These are phyloP conservation scores for Phytophthora sp. DNA, from an alignment of 352 stramenopile genomes.

Conservation along the genomic window DNA sequence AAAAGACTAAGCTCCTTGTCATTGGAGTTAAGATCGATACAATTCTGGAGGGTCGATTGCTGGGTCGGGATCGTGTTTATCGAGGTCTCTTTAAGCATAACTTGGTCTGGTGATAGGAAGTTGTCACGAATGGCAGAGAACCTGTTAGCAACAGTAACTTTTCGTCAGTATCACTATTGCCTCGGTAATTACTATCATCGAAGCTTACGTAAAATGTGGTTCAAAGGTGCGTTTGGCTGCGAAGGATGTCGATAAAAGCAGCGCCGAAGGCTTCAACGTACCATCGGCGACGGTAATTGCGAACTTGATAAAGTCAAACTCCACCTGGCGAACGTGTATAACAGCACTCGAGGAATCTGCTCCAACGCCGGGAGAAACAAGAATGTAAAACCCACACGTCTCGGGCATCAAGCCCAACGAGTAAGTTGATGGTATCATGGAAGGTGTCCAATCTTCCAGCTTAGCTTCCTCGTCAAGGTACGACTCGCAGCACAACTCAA, in stretches of 20 bases:
- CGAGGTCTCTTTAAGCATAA: conserved; percentile 56
- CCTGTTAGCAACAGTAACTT: conserved; percentile 15
- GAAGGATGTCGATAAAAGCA: conserved; percentile 55
- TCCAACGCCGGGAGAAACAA: conserved; percentile 27
- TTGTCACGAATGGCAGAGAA: conserved; percentile 64
- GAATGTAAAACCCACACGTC: conserved; percentile 59
- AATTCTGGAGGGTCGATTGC: conserved; percentile 37
- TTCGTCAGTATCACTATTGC: neutral
- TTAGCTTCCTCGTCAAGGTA: conserved; percentile 51
- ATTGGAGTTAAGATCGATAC: conserved; percentile 42
- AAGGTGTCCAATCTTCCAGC: conserved; percentile 48
- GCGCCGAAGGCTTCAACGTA: conserved; percentile 48
- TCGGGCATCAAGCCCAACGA: conserved; percentile 45
- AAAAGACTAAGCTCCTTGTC: conserved; percentile 55
- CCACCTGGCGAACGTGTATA: conserved; percentile 55
- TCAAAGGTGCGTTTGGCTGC: conserved; percentile 44
- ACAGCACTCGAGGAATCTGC: neutral
- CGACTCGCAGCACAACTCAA: conserved; percentile 61
- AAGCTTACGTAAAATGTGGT: conserved; percentile 44
- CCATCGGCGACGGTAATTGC: conserved; percentile 58
- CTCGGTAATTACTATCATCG: neutral
- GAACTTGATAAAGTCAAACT: conserved; percentile 66
- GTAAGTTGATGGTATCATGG: conserved; percentile 26
- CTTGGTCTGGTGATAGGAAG: conserved; percentile 55
- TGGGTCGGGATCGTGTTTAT: conserved; percentile 16